Base-by-base conservation (phyloP, 495 filamentous ascomycete genomes). In the Margaritispora aquatica region DNA sequence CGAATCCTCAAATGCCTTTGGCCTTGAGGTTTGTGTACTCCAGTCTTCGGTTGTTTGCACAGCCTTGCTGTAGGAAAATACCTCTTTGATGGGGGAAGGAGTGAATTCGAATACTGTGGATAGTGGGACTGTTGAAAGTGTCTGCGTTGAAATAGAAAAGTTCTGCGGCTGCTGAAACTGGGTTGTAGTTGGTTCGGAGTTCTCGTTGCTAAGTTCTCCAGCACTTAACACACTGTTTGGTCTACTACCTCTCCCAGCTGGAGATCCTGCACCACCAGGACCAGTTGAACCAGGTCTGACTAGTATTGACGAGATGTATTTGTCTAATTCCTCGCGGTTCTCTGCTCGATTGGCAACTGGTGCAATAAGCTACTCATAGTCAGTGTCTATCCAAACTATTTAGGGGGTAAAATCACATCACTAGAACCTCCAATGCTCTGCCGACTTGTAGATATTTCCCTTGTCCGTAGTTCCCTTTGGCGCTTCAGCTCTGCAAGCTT, bases 401-500 rank as follows among this genome's bases (percentile, higher is more conserved):
- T 41, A 38, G 38, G 50, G 51, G 49, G 52, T 55, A 48, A 27
- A 53, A 73, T 59, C 59, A 85, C 78, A 65, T 84, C 82, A 58
- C 71, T 70, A 24, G 77, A 59, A 36, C 69, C 68, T 48, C 75
- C 72, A 66, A 82, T 76, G 66, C 83, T 88, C 63, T 82, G 80
- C 55, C 88, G 80, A 51, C 69, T 80, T 58, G 75, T 79, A 41
- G 77, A 80, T 63, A 86, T 82, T 70, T 94, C 90, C 70, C 78
- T 87, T 61, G 85, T 82, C 51, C 92, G 80, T 48, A 91, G 76
- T 71, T 93, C 89, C 62, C 92, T 84, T 69, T 96, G 92, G 57
- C 89, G 84, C 73, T 96, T 96, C 63, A 99, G 81, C 79, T 97
- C 95, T 26, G 87, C 92, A 64, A 99, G 90, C 77, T 88, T 96